Base-by-base conservation (phyloP, 1,139 yeast species). In the Nematodospora anomalae region DNA sequence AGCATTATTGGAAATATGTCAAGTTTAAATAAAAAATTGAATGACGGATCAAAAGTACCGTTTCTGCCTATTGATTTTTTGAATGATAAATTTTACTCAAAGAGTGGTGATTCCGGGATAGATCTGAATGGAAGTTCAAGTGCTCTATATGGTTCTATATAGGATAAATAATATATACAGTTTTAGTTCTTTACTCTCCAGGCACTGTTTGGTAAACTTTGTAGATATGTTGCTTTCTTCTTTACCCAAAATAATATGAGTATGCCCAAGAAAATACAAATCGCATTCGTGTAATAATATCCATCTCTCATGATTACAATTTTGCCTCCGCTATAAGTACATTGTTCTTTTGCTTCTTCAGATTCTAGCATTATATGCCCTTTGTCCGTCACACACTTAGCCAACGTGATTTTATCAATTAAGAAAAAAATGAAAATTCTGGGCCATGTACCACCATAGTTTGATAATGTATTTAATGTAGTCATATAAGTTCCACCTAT, bases 401-500 rank as follows among this genome's bases (percentile, higher is more conserved):
- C 78, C 3, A 62, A 51, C 0, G 97, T 86, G 45, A 89, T 76
- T 48, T 71, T 74, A 59, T 90, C 97, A 41, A 94, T 92, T 57
- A 89, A 71, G 44, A 72, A 77, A 50, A 89, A 74, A 4, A 90
- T 81, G 32, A 92, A 67, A 16, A 88, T 67, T 41, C 90, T 74
- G 0, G 99, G 98, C 98, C 98, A 94, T 18, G 95, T 94, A 4
- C 98, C 99, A 24, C 99, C 99, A 40, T 90, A 74, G 55, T 92
- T 92, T 25, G 95, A 82, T 35, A 92, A 69, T 0, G 99, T 92
- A 60, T 94, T 94, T 40, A 92, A 68, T 1, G 96, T 83, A 0
- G 98, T 92, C 97, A 94, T 92, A 59, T 92, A 92, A 0, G 99
- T 94, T 1, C 98, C 98, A 12, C 98, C 99, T 50, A 92, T 87